Percentiles rank a stretch among this genome's conserved stretches.
phyloP scores from a whole-genome alignment of 75 land plant species.

The Cunninghamia lanceolata region DNA sequence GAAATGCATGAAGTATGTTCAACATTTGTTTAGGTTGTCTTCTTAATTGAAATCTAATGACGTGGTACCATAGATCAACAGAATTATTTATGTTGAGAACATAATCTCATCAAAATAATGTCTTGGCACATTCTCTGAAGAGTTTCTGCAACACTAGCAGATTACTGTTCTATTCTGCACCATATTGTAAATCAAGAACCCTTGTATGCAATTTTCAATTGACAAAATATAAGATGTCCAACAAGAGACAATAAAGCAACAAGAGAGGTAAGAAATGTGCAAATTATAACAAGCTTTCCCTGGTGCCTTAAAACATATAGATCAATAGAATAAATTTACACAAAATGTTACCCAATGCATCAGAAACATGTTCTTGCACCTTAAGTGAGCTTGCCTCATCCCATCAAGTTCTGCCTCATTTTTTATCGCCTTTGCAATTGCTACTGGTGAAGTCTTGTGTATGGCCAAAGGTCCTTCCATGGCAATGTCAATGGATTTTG shows the following conservation, averaged over 20 bases:
- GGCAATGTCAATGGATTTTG: conserved; percentile 11
- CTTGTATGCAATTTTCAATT: not conserved
- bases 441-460: conserved; percentile 63
- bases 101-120: not conserved
- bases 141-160: not conserved
- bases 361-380: conserved; percentile 35
- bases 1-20: not conserved
- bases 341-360: not conserved
- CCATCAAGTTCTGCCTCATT: conserved; percentile 90
- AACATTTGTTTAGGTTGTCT: not conserved
- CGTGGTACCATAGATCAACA: not conserved
- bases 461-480: conserved; percentile 48
- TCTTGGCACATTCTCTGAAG: not conserved
- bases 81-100: not conserved
- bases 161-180: not conserved
- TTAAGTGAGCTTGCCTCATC: conserved; percentile 82
- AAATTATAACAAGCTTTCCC: not conserved
- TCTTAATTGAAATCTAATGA: too few relatives aligned
- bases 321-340: not conserved
- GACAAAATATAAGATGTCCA: not conserved
- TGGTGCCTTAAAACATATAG: not conserved
- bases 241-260: not conserved
- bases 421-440: conserved; percentile 80
- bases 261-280: not conserved
- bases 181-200: not conserved